Percentiles rank a stretch among this genome's conserved stretches.
Evolutionary conservation across 331 rosid species (phyloP).

Genomic region (Arachis monticola): DNA sequence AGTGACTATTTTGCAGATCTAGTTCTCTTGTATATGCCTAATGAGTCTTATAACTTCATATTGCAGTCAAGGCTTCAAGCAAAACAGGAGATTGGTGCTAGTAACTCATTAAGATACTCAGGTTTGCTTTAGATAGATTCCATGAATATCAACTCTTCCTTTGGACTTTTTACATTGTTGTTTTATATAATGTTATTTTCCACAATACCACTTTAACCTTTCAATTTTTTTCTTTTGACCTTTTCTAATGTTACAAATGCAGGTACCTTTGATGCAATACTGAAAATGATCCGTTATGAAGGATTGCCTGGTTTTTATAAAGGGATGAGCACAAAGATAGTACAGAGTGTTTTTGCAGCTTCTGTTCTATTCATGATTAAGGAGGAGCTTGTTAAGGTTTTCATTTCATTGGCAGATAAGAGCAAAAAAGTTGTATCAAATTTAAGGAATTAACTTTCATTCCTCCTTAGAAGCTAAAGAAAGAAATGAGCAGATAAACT

Average conservation of each 20-base stretch:
- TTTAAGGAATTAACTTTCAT: slow-evolving; percentile 37
- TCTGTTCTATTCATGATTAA: slow-evolving; percentile 82
- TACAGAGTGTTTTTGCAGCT: slow-evolving; percentile 88
- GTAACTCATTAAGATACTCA: slow-evolving; percentile 77
- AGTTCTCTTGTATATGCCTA: slow-evolving; percentile 21
- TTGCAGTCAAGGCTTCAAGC: slow-evolving; percentile 93
- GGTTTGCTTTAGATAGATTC: slow-evolving; percentile 54
- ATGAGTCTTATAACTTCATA: slow-evolving; percentile 34
- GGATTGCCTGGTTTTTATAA: slow-evolving; percentile 73
- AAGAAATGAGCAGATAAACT: slow-evolving; percentile 26
- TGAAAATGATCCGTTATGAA: slow-evolving; percentile 76
- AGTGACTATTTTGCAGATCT: slow-evolving; percentile 10
- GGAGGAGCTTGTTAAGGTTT: slow-evolving; percentile 81
- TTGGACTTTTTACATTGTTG: background rate
- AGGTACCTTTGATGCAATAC: slow-evolving; percentile 79
- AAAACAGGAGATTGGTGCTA: slow-evolving; percentile 85
- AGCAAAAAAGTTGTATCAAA: slow-evolving; percentile 42
- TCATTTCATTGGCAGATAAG: slow-evolving; percentile 46
- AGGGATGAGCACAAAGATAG: slow-evolving; percentile 91
- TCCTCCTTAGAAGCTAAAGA: slow-evolving; percentile 6
- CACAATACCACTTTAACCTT: no score
- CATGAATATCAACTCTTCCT: slow-evolving; percentile 8
- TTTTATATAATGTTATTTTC: background rate
- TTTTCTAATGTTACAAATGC: slow-evolving; percentile 32
- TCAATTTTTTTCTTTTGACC: background rate